phyloP scores from a whole-genome alignment of 2,329 filamentous ascomycete genomes.

The Pseudocercospora eumusae region DNA sequence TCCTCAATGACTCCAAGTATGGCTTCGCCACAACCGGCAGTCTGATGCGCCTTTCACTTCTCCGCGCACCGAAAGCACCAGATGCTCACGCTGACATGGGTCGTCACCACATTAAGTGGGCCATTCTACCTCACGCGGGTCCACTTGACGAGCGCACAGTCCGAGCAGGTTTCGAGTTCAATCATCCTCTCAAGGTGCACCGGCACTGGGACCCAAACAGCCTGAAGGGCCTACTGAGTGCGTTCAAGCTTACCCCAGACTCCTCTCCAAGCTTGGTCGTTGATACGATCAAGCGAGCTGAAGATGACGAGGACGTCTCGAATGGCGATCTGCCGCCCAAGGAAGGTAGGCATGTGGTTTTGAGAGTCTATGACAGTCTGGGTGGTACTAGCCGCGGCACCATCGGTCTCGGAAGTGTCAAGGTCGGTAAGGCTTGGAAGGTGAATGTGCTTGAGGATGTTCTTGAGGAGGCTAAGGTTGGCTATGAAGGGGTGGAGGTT shows the following conservation, averaged over 20 bases:
- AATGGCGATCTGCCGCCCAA: constrained; percentile 54
- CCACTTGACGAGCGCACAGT: constrained; percentile 71
- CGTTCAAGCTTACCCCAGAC: constrained; percentile 62
- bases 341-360: constrained; percentile 74
- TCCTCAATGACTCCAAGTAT: constrained; percentile 94
- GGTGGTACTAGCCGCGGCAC: constrained; percentile 76
- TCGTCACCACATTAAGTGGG: constrained; percentile 79
- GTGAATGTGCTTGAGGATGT: constrained; percentile 90
- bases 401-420: constrained; percentile 64
- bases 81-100: constrained; percentile 94
- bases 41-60: constrained; percentile 82
- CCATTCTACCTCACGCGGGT: constrained; percentile 81
- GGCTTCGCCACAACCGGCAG: constrained; percentile 89
- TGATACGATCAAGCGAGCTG: constrained; percentile 86
- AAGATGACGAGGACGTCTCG: constrained; percentile 57
- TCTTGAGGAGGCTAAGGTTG: constrained; percentile 63
- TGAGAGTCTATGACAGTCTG: constrained; percentile 84
- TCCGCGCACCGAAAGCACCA: constrained; percentile 86
- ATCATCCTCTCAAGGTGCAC: constrained; percentile 70
- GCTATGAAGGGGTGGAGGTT: constrained; percentile 42
- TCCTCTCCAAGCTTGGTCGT: constrained; percentile 62
- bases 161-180: constrained; percentile 84
- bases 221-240: constrained; percentile 45
- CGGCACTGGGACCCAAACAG: constrained; percentile 38
- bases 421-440: constrained; percentile 76